phyloP scores from a whole-genome alignment of 257 asterid species.

The Schizonepeta tenuifolia region DNA sequence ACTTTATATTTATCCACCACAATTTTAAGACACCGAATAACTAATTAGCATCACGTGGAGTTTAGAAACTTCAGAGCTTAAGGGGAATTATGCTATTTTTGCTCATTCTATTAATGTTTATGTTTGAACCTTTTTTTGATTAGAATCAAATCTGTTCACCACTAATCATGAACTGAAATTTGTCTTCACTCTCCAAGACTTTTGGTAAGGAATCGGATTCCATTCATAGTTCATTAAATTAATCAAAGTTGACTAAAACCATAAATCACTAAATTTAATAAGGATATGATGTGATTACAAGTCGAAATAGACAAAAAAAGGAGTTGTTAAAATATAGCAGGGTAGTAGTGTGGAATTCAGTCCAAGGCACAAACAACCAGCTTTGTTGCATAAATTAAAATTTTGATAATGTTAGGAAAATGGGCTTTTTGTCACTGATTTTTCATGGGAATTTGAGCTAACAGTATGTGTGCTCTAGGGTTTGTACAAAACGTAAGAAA shows the following conservation, averaged over 20 bases:
- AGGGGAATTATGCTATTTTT: background rate
- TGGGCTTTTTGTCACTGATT: conserved; percentile 39
- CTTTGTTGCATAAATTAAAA: conserved; percentile 20
- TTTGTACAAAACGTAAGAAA: conserved; percentile 35
- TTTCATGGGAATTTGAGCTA: conserved; percentile 32
- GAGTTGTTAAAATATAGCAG: conserved; percentile 4
- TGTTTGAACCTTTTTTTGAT: conserved; percentile 20
- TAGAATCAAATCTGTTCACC: conserved; percentile 22
- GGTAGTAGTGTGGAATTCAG: conserved; percentile 39
- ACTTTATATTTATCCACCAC: too few species aligned
- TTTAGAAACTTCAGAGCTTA: too few species aligned
- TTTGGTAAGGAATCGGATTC: conserved; percentile 52
- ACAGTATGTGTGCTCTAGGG: background rate
- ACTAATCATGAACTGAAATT: conserved; percentile 39
- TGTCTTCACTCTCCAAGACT: conserved; percentile 49
- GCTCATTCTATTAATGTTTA: background rate
- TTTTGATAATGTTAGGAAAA: conserved; percentile 42
- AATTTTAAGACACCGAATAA: too few species aligned
- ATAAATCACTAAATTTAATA: conserved; percentile 20
- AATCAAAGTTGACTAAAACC: conserved; percentile 52
- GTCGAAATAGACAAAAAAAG: conserved; percentile 38
- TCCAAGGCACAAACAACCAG: conserved; percentile 53
- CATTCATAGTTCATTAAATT: conserved; percentile 24
- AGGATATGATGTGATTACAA: conserved; percentile 27
- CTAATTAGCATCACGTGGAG: too few species aligned